phyloP scores from a whole-genome alignment of 306 rosid genomes.

The Quillaja saponaria region DNA sequence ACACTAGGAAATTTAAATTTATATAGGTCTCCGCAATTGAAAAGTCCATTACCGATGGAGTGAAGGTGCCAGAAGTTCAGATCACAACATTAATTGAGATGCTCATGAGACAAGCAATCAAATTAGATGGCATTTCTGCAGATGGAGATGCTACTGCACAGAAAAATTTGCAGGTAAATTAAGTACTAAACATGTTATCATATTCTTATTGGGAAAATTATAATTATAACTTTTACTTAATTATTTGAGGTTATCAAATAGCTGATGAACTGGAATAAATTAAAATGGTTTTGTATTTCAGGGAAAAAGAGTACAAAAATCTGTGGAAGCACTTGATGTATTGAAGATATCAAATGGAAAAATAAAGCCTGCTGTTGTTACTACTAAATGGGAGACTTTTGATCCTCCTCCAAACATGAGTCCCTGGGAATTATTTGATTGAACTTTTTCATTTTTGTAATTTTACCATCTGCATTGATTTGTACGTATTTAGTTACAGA shows the following conservation, averaged over 20 bases:
- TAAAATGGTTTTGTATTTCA: conserved; percentile 42
- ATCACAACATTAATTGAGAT: conserved; percentile 73
- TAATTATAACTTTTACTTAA: too few relatives aligned
- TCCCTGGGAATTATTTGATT: conserved; percentile 46
- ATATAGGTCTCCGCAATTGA: conserved; percentile 57
- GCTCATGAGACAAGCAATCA: conserved; percentile 90
- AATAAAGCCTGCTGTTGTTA: conserved; percentile 55
- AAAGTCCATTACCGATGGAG: conserved; percentile 55
- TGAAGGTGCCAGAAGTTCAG: conserved; percentile 80
- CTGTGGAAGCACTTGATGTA: conserved; percentile 68
- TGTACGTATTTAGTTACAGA: too few relatives aligned
- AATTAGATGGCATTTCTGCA: conserved; percentile 61
- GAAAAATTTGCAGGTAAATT: conserved; percentile 63
- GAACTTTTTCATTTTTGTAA: too few relatives aligned
- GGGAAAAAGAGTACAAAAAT: conserved; percentile 78
- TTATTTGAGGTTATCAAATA: too few relatives aligned
- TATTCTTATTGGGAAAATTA: too few relatives aligned
- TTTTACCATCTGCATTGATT: too few relatives aligned
- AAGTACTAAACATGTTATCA: too few relatives aligned
- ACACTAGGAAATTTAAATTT: too few relatives aligned
- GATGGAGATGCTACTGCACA: conserved; percentile 70
- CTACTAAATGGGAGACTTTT: conserved; percentile 86
- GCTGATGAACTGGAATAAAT: too few relatives aligned
- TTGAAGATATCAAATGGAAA: conserved; percentile 64
- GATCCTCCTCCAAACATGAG: conserved; percentile 43